phyloP scores from a whole-genome alignment of 192 early-diverging fungal species.

The Cladochytrium replicatum region DNA sequence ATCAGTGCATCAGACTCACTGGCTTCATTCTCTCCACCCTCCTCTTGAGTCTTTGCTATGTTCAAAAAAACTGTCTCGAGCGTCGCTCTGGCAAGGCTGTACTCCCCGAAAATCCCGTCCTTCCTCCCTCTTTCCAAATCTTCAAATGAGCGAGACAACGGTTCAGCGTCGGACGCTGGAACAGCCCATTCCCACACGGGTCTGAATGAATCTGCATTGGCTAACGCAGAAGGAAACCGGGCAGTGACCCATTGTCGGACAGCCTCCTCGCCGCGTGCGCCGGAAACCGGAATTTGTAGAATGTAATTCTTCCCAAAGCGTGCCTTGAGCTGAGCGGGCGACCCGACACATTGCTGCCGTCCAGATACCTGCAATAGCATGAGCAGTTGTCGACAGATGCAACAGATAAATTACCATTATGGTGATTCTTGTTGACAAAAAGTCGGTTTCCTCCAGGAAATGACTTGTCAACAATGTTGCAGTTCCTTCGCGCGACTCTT shows the following conservation, averaged over 20 bases:
- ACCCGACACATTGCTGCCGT: too few relatives aligned
- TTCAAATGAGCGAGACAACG: slow-evolving; percentile 35
- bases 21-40: too few relatives aligned
- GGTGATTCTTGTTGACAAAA: slow-evolving; percentile 13
- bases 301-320: not conserved
- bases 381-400: not conserved
- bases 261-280: slow-evolving; percentile 10
- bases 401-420: slow-evolving; percentile 28
- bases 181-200: slow-evolving; percentile 19
- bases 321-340: slow-evolving; percentile 3
- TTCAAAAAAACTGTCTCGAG: slow-evolving; percentile 54
- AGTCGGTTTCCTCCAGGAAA: slow-evolving; percentile 28
- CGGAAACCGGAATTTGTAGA: slow-evolving; percentile 8
- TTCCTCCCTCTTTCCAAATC: slow-evolving; percentile 26
- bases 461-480: slow-evolving; percentile 25
- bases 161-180: too few relatives aligned
- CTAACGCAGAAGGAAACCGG: slow-evolving; percentile 6
- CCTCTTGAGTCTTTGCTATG: too few relatives aligned
- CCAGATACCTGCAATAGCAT: not conserved
- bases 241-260: slow-evolving; percentile 1
- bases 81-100: slow-evolving; percentile 46
- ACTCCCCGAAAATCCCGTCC: slow-evolving; percentile 25
- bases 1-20: too few relatives aligned
- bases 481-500: not conserved
- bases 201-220: not conserved